Percentiles rank a stretch among this genome's conserved stretches.
Evolutionary conservation across 352 stramenopile genomes (phyloP).

Genomic region (Phytophthora agathidicida): DNA sequence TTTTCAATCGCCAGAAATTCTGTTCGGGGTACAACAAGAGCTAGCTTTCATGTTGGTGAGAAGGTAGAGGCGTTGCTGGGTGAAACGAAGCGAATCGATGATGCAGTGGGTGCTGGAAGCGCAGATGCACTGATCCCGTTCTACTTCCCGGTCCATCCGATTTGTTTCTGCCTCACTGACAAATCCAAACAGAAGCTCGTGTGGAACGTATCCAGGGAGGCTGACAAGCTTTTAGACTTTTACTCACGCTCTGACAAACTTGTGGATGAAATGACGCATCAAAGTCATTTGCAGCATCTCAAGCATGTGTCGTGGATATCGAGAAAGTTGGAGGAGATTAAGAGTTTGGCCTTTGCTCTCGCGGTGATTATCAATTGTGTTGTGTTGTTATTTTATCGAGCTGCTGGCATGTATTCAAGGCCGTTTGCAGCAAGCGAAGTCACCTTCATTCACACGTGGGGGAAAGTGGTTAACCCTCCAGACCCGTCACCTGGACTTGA

Average conservation of each 20-base stretch:
- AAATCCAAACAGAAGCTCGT: slow-evolving; percentile 79
- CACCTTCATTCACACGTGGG: slow-evolving; percentile 38
- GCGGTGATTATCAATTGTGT: slow-evolving; percentile 63
- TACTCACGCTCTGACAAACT: slow-evolving; percentile 69
- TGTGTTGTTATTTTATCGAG: slow-evolving; percentile 66
- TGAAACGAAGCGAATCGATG: slow-evolving; percentile 4
- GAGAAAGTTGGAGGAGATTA: slow-evolving; percentile 50
- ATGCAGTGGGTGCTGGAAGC: not conserved
- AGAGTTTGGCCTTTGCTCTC: slow-evolving; percentile 57
- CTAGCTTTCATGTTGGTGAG: not conserved
- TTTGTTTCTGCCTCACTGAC: slow-evolving; percentile 75
- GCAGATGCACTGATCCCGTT: slow-evolving; percentile 48
- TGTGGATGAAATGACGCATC: slow-evolving; percentile 77
- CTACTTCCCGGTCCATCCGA: slow-evolving; percentile 79
- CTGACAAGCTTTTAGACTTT: slow-evolving; percentile 75
- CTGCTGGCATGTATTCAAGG: slow-evolving; percentile 52
- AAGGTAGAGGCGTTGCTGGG: not conserved
- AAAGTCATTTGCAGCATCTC: slow-evolving; percentile 53
- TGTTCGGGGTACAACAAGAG: not conserved
- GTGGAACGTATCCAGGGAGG: slow-evolving; percentile 59
- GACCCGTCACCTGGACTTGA: slow-evolving; percentile 42
- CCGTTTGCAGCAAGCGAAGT: slow-evolving; percentile 53
- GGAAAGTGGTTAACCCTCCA: slow-evolving; percentile 17
- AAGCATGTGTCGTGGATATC: slow-evolving; percentile 40
- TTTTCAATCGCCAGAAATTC: not conserved